phyloP scores from a whole-genome alignment of 106 monocot species.

The Platanthera guangdongensis region DNA sequence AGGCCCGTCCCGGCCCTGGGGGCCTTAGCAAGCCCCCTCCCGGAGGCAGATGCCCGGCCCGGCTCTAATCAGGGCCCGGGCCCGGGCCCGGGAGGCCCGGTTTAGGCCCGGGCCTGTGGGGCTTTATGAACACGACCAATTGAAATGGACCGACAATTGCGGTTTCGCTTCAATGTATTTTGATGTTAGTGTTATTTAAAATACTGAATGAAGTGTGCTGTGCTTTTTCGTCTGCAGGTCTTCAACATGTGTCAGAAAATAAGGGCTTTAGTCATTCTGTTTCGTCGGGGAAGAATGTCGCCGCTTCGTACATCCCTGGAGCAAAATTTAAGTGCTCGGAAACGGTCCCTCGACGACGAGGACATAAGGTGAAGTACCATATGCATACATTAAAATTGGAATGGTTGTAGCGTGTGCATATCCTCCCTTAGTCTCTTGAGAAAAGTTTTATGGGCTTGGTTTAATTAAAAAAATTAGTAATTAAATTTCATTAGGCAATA shows the following conservation, averaged over 20 bases:
- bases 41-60: too few relatives aligned
- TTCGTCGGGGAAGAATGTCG: constrained; percentile 72
- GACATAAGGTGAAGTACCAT: constrained; percentile 11
- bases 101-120: too few relatives aligned
- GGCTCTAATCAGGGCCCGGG: too few relatives aligned
- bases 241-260: constrained; percentile 84
- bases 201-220: background rate
- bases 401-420: background rate
- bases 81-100: too few relatives aligned
- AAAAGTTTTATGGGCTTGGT: background rate
- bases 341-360: constrained; percentile 85
- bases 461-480: background rate
- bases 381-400: background rate
- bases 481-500: too few relatives aligned
- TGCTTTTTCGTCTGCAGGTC: constrained; percentile 32
- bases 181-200: too few relatives aligned
- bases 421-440: background rate
- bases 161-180: too few relatives aligned
- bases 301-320: constrained; percentile 85
- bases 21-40: too few relatives aligned
- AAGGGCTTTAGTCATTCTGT: constrained; percentile 87
- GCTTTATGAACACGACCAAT: too few relatives aligned
- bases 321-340: constrained; percentile 73
- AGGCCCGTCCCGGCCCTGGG: too few relatives aligned
- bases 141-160: background rate